Base-by-base conservation (phyloP, 768 basidiomycete genomes). In the Steccherinum ochraceum region DNA sequence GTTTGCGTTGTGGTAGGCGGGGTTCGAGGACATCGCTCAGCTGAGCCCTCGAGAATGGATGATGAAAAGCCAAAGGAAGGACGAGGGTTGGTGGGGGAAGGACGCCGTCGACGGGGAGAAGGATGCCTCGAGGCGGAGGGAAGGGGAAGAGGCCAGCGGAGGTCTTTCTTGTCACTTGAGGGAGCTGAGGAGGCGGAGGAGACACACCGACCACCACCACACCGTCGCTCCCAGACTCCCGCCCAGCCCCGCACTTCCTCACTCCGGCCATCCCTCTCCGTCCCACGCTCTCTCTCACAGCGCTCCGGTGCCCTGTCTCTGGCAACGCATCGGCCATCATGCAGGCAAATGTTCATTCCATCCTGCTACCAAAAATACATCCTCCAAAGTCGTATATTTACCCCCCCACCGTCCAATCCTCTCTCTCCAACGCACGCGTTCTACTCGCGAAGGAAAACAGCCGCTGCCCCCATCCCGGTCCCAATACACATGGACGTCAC, bases 401-500 rank as follows among this genome's bases (percentile, higher is more conserved):
- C 7, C n/a, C 30, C 7, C 30, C 30, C 30, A 35, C 16, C 16
- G 30, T 7, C 16, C 30, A 35, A 35, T 35, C 30, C 16, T n/a
- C n/a, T n/a, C n/a, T n/a, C n/a, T n/a, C n/a, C n/a, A n/a, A n/a
- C n/a, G n/a, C n/a, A n/a, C n/a, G n/a, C n/a, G n/a, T n/a, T n/a
- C 11, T 48, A 61, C 40, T 64, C 63, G 26, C 58, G 56, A 12
- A 65, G 56, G 40, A 65, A 66, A 19, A 66, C 61, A 10, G 56
- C 63, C 35, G 62, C 63, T 7, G 89, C 91, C n/a, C 90, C 90
- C 89, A 92, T 92, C n/a, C 91, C 89, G 12, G 84, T 85, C 16
- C 86, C 83, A 35, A 94, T 84, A 61, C 91, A 93, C 90, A 93
- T 93, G 12, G 83, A 83, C 2, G 89, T 92, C n/a, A 91, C 78